Base-by-base conservation (phyloP, 2,329 filamentous ascomycete genomes). In the Tolypocladium guangdongense region DNA sequence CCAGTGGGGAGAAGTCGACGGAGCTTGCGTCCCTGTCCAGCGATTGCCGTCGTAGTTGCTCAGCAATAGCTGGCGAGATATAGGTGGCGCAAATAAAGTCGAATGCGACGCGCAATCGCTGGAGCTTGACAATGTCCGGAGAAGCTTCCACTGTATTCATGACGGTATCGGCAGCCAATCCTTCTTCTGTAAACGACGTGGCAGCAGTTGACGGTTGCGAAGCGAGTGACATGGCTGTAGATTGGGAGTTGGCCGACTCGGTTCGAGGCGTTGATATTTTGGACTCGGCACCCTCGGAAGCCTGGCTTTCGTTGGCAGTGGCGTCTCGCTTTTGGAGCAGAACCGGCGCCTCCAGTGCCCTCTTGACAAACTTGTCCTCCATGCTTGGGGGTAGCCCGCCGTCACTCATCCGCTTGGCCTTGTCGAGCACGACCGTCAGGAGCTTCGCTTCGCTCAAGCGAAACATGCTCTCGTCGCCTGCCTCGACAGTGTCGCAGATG, bases 391-490 rank as follows among this genome's bases (percentile, higher is more conserved):
- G 90, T 11, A 97, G 71, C 0, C 83, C 82, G 1, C 71, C 73
- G 5, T 72, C 68, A n/a, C 77, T 75, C 77, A 95, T 86, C 6
- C 75, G 76, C 56, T 77, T 76, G 6, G 90, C 90, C 68, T 96
- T 97, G 20, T 69, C 64, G 7, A 91, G 57, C 1, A 97, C 64
- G 53, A 85, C 76, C 2, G 68, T 64, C 7, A 86, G 63, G 1
- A 96, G 77, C 64, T 90, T 95, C 14, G 76, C 71, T 62, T 87
- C 78, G 60, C 78, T 93, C 27, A 95, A 72, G 14, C 90, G 82
- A 68, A 87, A 96, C 88, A 96, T 90, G 52, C 73, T 81, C 67
- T 96, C 90, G 56, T 88, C 88, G 16, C 87, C 88, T 1, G 87
- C 88, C 36, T 93, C 86, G 12, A 95, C 86, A 0, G 79, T 86